These are phyloP conservation scores for Pelagophyceae sp. DNA, from an alignment of 352 stramenopile species.

Conservation along the genomic window DNA sequence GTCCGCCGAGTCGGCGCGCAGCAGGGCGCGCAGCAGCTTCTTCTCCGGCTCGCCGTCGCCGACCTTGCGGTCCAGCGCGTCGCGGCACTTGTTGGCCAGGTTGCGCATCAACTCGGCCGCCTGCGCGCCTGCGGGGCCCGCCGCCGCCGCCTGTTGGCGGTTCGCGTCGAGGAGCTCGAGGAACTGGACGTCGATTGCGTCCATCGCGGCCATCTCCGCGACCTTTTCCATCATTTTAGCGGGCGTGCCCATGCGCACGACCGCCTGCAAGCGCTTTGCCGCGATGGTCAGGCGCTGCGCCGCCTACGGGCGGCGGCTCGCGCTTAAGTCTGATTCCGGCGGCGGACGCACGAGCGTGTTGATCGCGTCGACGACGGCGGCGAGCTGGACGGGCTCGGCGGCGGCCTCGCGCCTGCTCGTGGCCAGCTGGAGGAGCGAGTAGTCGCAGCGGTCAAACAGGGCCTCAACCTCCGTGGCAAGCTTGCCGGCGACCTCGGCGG, in stretches of 20 bases:
- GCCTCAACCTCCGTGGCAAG: not conserved
- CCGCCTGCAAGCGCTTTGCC: not conserved
- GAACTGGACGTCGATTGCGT: not conserved
- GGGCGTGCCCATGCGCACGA: not conserved
- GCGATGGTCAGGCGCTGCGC: conserved; percentile 4
- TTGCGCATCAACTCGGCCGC: conserved; percentile 12
- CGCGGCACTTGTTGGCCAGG: not conserved
- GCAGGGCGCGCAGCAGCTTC: not conserved
- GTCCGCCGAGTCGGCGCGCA: not conserved
- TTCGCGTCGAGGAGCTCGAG: conserved; percentile 18
- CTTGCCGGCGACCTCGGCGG: not conserved
- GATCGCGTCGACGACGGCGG: conserved; percentile 2
- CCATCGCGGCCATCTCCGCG: not conserved
- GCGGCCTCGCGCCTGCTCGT: not conserved
- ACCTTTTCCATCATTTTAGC: conserved; percentile 10
- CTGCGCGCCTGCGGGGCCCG: not conserved
- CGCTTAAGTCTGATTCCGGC: too few relatives aligned
- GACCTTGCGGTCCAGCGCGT: not conserved
- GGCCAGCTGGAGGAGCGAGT: conserved; percentile 1
- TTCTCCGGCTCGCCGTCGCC: not conserved
- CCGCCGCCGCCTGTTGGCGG: conserved; percentile 7
- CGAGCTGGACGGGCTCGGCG: not conserved
- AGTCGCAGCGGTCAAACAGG: conserved; percentile 12
- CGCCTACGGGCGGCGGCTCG: too few relatives aligned
- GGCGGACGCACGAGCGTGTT: conserved; percentile 8